phyloP scores from a whole-genome alignment of 2,329 filamentous ascomycete genomes.

The Hymenotorrendiella dingleyae region DNA sequence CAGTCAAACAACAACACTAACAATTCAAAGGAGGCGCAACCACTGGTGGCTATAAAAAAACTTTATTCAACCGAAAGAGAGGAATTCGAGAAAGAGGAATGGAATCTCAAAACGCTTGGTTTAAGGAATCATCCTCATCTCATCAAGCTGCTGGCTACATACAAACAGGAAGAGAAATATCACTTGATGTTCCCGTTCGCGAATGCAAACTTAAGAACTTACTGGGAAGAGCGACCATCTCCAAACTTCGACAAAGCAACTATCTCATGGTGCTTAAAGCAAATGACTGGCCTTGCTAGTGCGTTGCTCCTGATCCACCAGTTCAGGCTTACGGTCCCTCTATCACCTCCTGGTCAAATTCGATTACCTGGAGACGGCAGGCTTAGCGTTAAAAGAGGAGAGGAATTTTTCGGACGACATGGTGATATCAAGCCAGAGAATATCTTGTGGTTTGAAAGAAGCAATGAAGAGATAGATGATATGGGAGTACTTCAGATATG shows the following conservation, averaged over 20 bases:
- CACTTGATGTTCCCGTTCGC: conserved; percentile 31
- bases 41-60: conserved; percentile 19
- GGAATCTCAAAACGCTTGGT: conserved; percentile 11
- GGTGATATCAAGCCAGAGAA: no score
- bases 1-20: no score
- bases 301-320: conserved; percentile 25
- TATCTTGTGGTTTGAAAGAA: no score
- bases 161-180: conserved; percentile 13
- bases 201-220: conserved; percentile 22
- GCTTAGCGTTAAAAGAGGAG: no score
- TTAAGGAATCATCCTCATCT: conserved; percentile 23
- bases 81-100: conserved; percentile 16
- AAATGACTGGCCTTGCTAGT: conserved; percentile 27
- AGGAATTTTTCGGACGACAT: no score
- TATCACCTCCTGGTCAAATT: no score
- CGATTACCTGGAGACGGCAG: no score
- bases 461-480: no score
- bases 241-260: conserved; percentile 14
- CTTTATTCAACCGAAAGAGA: conserved; percentile 9
- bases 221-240: conserved; percentile 19
- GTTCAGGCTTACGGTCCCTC: conserved; percentile 13
- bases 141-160: conserved; percentile 29
- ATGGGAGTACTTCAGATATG: no score
- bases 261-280: conserved; percentile 25
- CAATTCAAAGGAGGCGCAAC: no score